phyloP scores from a whole-genome alignment of 73 alveolate species.

The Paramecium sexaurelia region DNA sequence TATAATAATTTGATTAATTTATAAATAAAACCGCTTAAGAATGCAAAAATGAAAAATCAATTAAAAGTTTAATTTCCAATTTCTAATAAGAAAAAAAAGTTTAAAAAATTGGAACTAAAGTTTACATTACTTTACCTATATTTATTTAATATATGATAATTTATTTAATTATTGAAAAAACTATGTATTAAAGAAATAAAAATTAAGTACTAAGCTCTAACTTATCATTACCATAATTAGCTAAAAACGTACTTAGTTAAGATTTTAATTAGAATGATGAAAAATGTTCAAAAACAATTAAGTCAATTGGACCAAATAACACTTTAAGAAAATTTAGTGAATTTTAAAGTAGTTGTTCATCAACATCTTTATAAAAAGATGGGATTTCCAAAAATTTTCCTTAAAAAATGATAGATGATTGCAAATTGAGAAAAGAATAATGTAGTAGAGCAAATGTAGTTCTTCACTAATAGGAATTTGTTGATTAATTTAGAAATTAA shows the following conservation, averaged over 20 bases:
- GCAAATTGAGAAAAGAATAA: not conserved
- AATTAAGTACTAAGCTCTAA: not conserved
- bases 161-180: not conserved
- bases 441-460: not conserved
- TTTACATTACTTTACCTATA: not conserved
- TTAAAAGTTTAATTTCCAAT: not conserved
- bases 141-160: not conserved
- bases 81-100: too few relatives aligned
- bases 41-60: not conserved
- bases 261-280: not conserved
- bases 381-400: not conserved
- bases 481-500: not conserved
- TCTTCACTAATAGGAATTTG: not conserved
- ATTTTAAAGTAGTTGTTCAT: not conserved
- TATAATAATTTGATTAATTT: not conserved
- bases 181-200: not conserved
- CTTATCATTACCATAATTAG: not conserved
- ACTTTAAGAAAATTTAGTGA: not conserved
- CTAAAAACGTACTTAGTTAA: not conserved
- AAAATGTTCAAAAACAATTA: not conserved
- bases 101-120: not conserved
- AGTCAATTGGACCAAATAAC: not conserved
- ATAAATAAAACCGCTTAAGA: not conserved
- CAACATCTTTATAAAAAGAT: not conserved
- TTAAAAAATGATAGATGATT: not conserved